Percentiles rank a stretch among this genome's conserved stretches.
phyloP scores from a whole-genome alignment of 306 rosid genomes.

The Vigna unguiculata region DNA sequence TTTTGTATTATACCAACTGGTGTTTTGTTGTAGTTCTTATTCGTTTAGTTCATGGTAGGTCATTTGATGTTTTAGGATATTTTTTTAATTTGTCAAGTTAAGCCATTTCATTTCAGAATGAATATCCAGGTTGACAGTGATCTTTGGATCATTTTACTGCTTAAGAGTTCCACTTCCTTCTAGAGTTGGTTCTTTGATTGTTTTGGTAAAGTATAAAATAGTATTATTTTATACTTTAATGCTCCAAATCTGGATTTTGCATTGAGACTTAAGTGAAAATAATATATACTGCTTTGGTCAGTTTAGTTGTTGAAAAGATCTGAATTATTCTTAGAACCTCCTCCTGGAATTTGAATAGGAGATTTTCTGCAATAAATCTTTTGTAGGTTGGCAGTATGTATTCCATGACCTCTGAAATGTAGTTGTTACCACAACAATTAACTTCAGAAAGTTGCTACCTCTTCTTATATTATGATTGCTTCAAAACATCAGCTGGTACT shows the following conservation, averaged over 20 bases:
- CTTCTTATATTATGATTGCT: not conserved
- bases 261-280: constrained; percentile 2
- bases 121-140: no score
- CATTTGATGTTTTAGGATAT: constrained; percentile 1
- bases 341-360: not conserved
- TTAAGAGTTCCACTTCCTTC: constrained; percentile 1
- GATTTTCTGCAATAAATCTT: constrained; percentile 18
- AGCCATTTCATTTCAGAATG: not conserved
- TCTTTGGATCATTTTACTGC: constrained; percentile 9
- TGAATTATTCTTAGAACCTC: constrained; percentile 2
- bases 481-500: constrained; percentile 16
- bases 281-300: not conserved
- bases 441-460: constrained; percentile 19
- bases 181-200: constrained; percentile 18
- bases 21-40: not conserved
- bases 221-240: not conserved
- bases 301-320: not conserved
- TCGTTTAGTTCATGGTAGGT: constrained; percentile 15
- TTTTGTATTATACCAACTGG: constrained; percentile 8
- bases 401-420: constrained; percentile 8
- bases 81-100: not conserved
- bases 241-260: constrained; percentile 21
- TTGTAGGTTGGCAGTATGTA: constrained; percentile 20
- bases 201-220: constrained; percentile 1
- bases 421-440: not conserved